Evolutionary conservation across 495 filamentous ascomycete species (phyloP).

Genomic region (Podospora pseudopauciseta): DNA sequence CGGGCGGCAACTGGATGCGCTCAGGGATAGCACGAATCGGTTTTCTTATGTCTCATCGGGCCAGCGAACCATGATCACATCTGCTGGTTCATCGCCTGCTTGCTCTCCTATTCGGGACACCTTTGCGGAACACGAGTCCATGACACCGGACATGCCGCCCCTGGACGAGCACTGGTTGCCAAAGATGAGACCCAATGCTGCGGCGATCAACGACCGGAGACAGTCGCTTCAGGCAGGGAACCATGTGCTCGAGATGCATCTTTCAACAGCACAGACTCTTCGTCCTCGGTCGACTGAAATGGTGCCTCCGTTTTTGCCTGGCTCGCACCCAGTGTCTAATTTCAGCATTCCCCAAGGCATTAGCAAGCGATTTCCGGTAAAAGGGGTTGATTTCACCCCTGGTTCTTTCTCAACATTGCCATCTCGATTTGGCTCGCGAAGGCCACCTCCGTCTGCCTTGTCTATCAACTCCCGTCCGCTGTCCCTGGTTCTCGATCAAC

Average conservation of each 20-base stretch:
- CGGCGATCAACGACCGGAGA: conserved; percentile 49
- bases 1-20: conserved; percentile 46
- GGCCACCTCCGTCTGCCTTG: conserved; percentile 41
- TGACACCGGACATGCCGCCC: conserved; percentile 22
- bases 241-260: conserved; percentile 37
- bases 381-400: conserved; percentile 23
- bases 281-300: conserved; percentile 29
- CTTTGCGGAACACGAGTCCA: conserved; percentile 39
- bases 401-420: conserved; percentile 9
- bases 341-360: conserved; percentile 48
- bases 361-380: conserved; percentile 41
- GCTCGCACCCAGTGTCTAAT: conserved; percentile 35
- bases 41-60: conserved; percentile 61
- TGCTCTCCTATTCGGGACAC: conserved; percentile 48
- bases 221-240: conserved; percentile 52
- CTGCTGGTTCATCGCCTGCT: conserved; percentile 51
- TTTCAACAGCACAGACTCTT: conserved; percentile 26
- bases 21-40: conserved; percentile 53
- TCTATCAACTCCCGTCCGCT: conserved; percentile 43
- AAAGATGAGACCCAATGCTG: conserved; percentile 48
- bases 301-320: conserved; percentile 7
- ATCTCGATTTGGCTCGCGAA: conserved; percentile 29
- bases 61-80: conserved; percentile 54
- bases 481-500: conserved; percentile 49
- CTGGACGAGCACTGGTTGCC: conserved; percentile 33